Percentiles rank a stretch among this genome's conserved stretches.
Conservation (phyloP, 495 filamentous ascomycete genomes). For the Lophiotrema nucula region DNA sequence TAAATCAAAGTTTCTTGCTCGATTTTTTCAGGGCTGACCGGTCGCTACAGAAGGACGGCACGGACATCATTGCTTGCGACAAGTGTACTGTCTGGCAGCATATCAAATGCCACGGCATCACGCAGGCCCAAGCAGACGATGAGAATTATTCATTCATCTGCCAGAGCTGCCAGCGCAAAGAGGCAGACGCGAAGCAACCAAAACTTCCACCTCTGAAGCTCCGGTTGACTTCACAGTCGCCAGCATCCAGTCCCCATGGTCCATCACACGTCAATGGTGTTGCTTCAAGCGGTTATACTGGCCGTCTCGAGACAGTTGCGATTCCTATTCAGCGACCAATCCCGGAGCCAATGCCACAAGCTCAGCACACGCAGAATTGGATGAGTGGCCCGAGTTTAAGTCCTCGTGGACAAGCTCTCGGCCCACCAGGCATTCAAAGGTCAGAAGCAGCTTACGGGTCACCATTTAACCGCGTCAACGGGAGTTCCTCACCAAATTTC, state of each 20-base stretch:
- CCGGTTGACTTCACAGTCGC: slow-evolving; percentile 52
- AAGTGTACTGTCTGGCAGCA: slow-evolving; percentile 96
- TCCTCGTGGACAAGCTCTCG: slow-evolving; percentile 38
- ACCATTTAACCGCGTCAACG: slow-evolving; percentile 14
- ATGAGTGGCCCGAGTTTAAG: slow-evolving; percentile 42
- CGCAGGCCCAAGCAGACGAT: slow-evolving; percentile 70
- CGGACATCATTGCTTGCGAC: slow-evolving; percentile 92
- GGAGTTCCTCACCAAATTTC: slow-evolving; percentile 3
- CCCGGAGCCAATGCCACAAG: slow-evolving; percentile 11
- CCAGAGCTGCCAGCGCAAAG: slow-evolving; percentile 67
- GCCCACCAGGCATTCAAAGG: slow-evolving; percentile 35
- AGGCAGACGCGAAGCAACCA: slow-evolving; percentile 59
- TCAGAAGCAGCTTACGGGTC: slow-evolving; percentile 28
- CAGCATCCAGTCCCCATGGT: slow-evolving; percentile 35
- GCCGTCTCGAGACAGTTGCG: slow-evolving; percentile 33
- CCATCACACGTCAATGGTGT: slow-evolving; percentile 23
- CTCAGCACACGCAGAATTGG: slow-evolving; percentile 13
- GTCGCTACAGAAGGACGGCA: slow-evolving; percentile 72
- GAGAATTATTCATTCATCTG: slow-evolving; percentile 92
- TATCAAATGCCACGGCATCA: slow-evolving; percentile 81
- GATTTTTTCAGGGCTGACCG: slow-evolving; percentile 26
- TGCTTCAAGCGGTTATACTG: slow-evolving; percentile 13
- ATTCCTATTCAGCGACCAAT: slow-evolving; percentile 18
- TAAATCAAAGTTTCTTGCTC: slow-evolving; percentile 38
- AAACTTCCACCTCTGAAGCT: slow-evolving; percentile 73